Base-by-base conservation (phyloP, 2,329 filamentous ascomycete genomes). In the Elsinoe batatas region DNA sequence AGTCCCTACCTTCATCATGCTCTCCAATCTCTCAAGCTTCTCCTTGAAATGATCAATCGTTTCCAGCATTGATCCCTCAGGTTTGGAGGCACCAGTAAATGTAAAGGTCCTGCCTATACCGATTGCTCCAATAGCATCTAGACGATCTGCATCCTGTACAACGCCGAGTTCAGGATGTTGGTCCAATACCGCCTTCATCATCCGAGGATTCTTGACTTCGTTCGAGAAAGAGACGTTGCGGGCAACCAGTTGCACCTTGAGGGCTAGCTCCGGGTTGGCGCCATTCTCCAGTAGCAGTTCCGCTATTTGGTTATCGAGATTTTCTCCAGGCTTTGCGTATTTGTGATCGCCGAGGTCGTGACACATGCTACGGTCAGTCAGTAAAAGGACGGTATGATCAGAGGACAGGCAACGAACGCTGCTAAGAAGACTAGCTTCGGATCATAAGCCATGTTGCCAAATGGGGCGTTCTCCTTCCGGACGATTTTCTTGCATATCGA, bases 331-430 rank as follows among this genome's bases (percentile, higher is more conserved):
- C 18, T 68, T 59, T 0, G 83, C 69, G 68, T 95, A 95, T 72
- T 95, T 95, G 68, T 79, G 83, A 72, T 95, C 91, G 58, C 87
- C 88, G 15, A 95, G 84, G 64, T 95, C 91, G 72, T 95, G 91
- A 37, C 58, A 50, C 40, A 60, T 54, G 12, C 57, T 58, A 26
- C 15, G 17, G 10, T 10, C 33, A 5, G 37, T 55, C 17, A 55
- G 38, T 17, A 32, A 15, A 18, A n/a, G 33, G 12, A 15, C 32
- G 17, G 13, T 17, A 18, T 12, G 12, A 5, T 13, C 8, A 40
- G 4, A 7, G 13, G 13, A 13, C 17, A 37, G 2, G 17, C 33
- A 36, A 55, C 61, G 57, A 65, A 61, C 20, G 87, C 87, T 1
- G 82, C 75, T 22, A 94, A 81, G 26, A 81, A 80, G 60, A 93